Percentiles rank a stretch among this genome's conserved stretches.
These are phyloP conservation scores for Kodamaea lidongshanica DNA, from an alignment of 805 yeast genomes.

Conservation along the genomic window DNA sequence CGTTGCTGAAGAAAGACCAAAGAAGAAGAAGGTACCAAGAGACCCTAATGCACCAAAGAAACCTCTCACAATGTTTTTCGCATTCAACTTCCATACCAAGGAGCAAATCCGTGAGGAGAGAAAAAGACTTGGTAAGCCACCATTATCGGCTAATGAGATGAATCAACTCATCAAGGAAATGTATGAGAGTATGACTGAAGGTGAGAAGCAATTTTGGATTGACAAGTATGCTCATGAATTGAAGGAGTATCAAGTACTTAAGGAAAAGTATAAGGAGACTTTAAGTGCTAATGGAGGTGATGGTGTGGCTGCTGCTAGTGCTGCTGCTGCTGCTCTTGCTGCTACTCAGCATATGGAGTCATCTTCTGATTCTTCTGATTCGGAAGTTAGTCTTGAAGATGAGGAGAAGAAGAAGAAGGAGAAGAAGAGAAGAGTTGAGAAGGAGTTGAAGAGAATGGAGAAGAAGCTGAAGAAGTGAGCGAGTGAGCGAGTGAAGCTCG, in stretches of 20 bases:
- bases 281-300: conserved; percentile 16
- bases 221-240: conserved; percentile 47
- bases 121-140: conserved; percentile 47
- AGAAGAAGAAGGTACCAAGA: conserved; percentile 44
- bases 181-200: conserved; percentile 66
- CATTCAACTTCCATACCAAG: conserved; percentile 67
- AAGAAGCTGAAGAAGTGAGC: conserved; percentile 14
- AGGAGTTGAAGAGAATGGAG: conserved; percentile 12
- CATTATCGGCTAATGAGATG: conserved; percentile 68
- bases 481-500: no score
- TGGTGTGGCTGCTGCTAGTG: conserved; percentile 9
- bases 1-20: conserved; percentile 20
- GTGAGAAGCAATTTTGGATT: conserved; percentile 67
- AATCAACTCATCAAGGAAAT: conserved; percentile 71
- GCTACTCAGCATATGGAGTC: conserved; percentile 4
- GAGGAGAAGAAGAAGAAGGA: conserved; percentile 12
- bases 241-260: conserved; percentile 26
- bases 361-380: conserved; percentile 4
- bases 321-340: conserved; percentile 11
- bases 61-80: conserved; percentile 82
- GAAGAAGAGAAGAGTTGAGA: conserved; percentile 11
- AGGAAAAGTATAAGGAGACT: conserved; percentile 30
- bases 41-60: conserved; percentile 97
- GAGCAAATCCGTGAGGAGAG: conserved; percentile 67
- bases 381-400: conserved; percentile 1